phyloP scores from a whole-genome alignment of 139 green algal genomes.

The Picochlorum sp. region DNA sequence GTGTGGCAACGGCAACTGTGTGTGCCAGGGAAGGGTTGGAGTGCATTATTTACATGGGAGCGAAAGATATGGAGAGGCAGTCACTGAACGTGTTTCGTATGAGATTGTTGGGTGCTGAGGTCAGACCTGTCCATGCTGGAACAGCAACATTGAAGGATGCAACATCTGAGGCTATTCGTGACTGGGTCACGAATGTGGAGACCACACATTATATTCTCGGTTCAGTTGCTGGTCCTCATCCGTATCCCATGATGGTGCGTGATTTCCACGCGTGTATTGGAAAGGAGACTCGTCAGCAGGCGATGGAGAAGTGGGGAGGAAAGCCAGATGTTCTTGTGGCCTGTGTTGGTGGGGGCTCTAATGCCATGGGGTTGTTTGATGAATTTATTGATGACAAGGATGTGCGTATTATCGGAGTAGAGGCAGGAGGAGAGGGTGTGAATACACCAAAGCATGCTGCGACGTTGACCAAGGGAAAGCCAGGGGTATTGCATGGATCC shows the following conservation, averaged over 20 bases:
- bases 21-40: constrained; percentile 89
- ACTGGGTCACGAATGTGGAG: constrained; percentile 99
- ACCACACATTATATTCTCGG: constrained; percentile 99
- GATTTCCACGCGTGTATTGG: constrained; percentile 97
- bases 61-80: constrained; percentile 96
- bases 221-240: constrained; percentile 90
- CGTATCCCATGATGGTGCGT: constrained; percentile 98
- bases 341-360: constrained; percentile 95
- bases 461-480: constrained; percentile 87
- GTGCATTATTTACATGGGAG: constrained; percentile 99
- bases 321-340: constrained; percentile 91
- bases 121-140: constrained; percentile 74
- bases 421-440: constrained; percentile 82
- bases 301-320: constrained; percentile 72
- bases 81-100: constrained; percentile 99
- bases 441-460: constrained; percentile 91
- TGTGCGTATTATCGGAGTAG: constrained; percentile 66
- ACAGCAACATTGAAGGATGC: constrained; percentile 98
- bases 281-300: constrained; percentile 72
- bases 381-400: constrained; percentile 90
- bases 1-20: constrained; percentile 94
- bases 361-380: constrained; percentile 98
- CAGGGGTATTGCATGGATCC: constrained; percentile 93
- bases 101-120: constrained; percentile 92
- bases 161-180: constrained; percentile 93